Evolutionary conservation across 345 rosid species (phyloP), one percentile per base, ranked within the genome.

Genomic region (Capsella bursapastoris): DNA sequence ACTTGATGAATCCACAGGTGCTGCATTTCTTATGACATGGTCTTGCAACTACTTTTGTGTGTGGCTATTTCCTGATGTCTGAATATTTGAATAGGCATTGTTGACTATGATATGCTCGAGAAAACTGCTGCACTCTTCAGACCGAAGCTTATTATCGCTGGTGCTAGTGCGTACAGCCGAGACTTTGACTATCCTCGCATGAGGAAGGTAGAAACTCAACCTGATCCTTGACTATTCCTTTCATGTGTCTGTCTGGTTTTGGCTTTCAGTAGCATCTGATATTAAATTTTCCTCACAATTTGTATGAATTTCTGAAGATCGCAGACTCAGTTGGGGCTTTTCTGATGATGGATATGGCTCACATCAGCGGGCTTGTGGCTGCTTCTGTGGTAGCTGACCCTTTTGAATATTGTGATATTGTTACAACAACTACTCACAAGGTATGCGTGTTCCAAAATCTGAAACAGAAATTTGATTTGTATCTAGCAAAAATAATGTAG

Each of bases 321-420:
- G 96, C 97, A 15, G 96, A 94, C 86, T 80, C 85, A 73, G 91
- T 91, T 58, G 96, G 96, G 74, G 95, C 96, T 60, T 94, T 91
- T 71, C 96, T 94, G 44, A 94, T 91, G 97, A 90, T 91, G 96
- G 98, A 94, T 82, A 94, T 94, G 98, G 97, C 98, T 82, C 96
- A 94, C 67, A 86, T 90, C 52, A 90, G 98, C 53, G 97, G 98
- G 48, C 96, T 94, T 77, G 97, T 90, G 79, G 95, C 96, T 77
- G 96, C 97, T 66, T 87, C 97, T 77, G 97, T 91, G 57, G 83
- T 88, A 73, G 92, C 86, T 64, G 87, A 94, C 78, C 98, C 93
- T 66, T 94, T 91, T 64, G 88, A 85, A 75, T 87, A 83, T 73
- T 90, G 98, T 77, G 98, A 94, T 82, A 79, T 94, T 65, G 98